A percentile compares a stretch with the other conserved stretches of the same genome.
phyloP scores from a whole-genome alignment of 805 yeast species.

The Starmera amethionina region DNA sequence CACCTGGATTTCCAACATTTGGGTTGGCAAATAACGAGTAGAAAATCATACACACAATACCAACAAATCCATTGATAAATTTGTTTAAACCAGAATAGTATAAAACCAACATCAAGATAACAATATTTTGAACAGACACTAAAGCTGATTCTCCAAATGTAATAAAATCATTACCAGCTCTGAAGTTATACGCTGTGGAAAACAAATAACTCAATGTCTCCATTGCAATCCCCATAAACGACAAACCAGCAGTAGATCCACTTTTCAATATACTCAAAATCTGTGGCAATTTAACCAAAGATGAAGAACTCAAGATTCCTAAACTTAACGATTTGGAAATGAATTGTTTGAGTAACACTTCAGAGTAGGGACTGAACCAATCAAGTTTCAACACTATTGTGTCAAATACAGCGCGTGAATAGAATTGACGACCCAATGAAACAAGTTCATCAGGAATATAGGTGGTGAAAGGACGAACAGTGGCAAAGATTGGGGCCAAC shows the following conservation, averaged over 20 bases:
- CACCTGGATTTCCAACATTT: slow-evolving; percentile 8
- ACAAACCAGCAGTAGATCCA: slow-evolving; percentile 25
- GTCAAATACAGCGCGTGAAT: slow-evolving; percentile 19
- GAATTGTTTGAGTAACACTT: slow-evolving; percentile 19
- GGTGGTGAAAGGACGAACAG: slow-evolving; percentile 9
- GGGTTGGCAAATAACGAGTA: slow-evolving; percentile 13
- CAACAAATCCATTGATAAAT: slow-evolving; percentile 11
- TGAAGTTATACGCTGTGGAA: slow-evolving; percentile 25
- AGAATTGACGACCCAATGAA: slow-evolving; percentile 14
- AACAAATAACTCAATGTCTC: slow-evolving; percentile 25
- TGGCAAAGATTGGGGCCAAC: slow-evolving; percentile 9
- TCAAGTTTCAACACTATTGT: slow-evolving; percentile 17
- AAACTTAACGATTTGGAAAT: slow-evolving; percentile 24
- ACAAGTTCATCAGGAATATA: slow-evolving; percentile 16
- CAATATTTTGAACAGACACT: slow-evolving; percentile 25
- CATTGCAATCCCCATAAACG: slow-evolving; percentile 21
- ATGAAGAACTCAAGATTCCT: slow-evolving; percentile 26
- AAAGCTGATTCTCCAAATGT: slow-evolving; percentile 30
- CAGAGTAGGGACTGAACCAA: slow-evolving; percentile 12
- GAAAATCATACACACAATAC: slow-evolving; percentile 9
- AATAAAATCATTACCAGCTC: slow-evolving; percentile 24
- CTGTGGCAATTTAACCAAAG: slow-evolving; percentile 32
- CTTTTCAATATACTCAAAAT: slow-evolving; percentile 22
- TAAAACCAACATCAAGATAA: slow-evolving; percentile 21
- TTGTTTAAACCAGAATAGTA: slow-evolving; percentile 8